Conservation (phyloP, 306 rosid species). For the Rosa persica region DNA sequence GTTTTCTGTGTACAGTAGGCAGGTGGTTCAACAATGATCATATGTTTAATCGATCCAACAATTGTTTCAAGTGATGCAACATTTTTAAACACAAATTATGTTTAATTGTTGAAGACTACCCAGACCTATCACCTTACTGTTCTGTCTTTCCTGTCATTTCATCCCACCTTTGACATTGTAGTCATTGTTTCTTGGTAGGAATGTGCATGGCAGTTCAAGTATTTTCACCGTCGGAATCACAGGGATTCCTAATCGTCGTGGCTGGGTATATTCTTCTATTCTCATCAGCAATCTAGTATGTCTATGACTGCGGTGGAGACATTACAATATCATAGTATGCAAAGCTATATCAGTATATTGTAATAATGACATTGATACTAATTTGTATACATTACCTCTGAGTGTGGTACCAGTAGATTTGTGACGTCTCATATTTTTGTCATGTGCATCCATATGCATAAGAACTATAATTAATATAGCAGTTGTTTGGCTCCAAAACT, state of each 20-base stretch:
- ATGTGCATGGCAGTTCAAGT: conserved; percentile 96
- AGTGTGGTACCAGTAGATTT: not conserved
- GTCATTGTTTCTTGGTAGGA: conserved; percentile 51
- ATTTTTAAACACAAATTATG: not conserved
- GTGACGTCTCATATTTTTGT: not conserved
- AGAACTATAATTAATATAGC: not conserved
- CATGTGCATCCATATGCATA: not conserved
- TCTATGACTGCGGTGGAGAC: not conserved
- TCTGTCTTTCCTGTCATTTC: not conserved
- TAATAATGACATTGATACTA: not conserved
- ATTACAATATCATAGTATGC: not conserved
- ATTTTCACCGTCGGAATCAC: conserved; percentile 68
- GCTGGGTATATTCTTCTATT: conserved; percentile 58
- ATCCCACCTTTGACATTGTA: conserved; percentile 14
- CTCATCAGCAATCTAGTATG: not conserved
- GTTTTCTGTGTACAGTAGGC: not conserved
- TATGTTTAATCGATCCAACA: not conserved
- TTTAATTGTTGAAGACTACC: not conserved
- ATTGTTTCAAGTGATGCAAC: not conserved
- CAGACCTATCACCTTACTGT: not conserved
- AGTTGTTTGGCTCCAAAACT: too few species aligned
- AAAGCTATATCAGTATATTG: not conserved
- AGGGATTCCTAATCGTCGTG: conserved; percentile 71
- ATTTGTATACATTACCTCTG: not conserved
- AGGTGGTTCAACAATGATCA: not conserved